These are phyloP conservation scores for Steccherinum ochraceum DNA, from an alignment of 768 basidiomycete genomes.

Conservation along the genomic window DNA sequence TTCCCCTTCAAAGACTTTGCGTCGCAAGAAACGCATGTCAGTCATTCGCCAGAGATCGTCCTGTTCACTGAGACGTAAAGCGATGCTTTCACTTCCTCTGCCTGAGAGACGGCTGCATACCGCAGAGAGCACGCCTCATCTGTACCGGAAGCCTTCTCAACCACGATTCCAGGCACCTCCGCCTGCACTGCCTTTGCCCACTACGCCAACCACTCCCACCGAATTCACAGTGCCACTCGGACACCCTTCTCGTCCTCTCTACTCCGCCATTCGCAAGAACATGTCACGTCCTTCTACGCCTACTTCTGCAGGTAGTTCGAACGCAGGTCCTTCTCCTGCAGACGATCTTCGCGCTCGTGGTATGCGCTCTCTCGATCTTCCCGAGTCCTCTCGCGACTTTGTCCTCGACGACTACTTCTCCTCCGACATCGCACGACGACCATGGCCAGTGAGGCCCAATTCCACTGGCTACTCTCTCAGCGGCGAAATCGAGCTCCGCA, in stretches of 20 bases:
- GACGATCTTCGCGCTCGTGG: constrained; percentile 6
- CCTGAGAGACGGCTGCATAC: no score
- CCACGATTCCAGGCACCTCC: not conserved
- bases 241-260: constrained; percentile 19
- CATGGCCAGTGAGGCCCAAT: constrained; percentile 1
- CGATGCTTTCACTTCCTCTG: not conserved
- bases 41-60: constrained; percentile 15
- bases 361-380: constrained; percentile 14
- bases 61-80: constrained; percentile 16
- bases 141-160: constrained; percentile 11
- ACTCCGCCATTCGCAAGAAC: constrained; percentile 22
- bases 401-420: constrained; percentile 8
- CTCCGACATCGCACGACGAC: constrained; percentile 4
- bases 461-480: constrained; percentile 20
- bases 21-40: constrained; percentile 7
- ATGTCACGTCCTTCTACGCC: constrained; percentile 14
- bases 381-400: constrained; percentile 8
- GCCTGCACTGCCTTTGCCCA: constrained; percentile 12
- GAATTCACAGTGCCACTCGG: constrained; percentile 11
- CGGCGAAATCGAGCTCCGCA: constrained; percentile 23
- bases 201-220: not conserved
- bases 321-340: constrained; percentile 6
- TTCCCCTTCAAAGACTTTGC: constrained; percentile 1
- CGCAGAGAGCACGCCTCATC: constrained; percentile 4
- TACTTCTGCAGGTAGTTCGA: not conserved